Conservation (phyloP, 73 alveolate genomes). For the Vitrella brassicaformis region DNA sequence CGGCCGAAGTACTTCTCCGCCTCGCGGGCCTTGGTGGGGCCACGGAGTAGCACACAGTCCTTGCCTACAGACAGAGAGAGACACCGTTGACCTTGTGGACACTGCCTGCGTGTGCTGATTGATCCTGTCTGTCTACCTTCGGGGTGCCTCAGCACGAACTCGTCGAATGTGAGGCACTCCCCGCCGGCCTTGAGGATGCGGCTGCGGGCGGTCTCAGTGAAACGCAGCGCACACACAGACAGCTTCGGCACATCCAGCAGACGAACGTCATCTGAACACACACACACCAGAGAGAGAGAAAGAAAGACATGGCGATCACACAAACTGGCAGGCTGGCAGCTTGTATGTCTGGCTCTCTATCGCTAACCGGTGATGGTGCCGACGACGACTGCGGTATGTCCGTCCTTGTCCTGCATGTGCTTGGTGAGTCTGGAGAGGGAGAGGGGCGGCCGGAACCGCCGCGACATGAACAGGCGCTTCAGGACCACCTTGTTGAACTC, state of each 20-base stretch:
- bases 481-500: constrained; percentile 73
- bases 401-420: constrained; percentile 61
- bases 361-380: constrained; percentile 85
- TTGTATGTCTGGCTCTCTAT: too few species aligned
- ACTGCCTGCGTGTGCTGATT: too few species aligned
- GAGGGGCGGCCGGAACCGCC: constrained; percentile 75
- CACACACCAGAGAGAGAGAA: not conserved
- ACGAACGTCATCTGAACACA: constrained; percentile 30
- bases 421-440: constrained; percentile 72
- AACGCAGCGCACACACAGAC: constrained; percentile 79
- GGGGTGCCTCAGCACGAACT: constrained; percentile 73
- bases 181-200: constrained; percentile 88
- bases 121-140: constrained; percentile 37
- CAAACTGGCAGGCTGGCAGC: too few species aligned
- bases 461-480: constrained; percentile 72
- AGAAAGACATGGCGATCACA: not conserved
- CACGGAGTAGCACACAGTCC: constrained; percentile 75
- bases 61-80: constrained; percentile 43
- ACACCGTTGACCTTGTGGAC: not conserved
- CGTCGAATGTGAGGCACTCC: constrained; percentile 82
- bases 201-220: constrained; percentile 92
- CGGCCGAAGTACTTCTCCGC: constrained; percentile 79
- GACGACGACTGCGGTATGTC: constrained; percentile 66
- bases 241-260: constrained; percentile 70
- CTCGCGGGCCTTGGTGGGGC: constrained; percentile 79